phyloP scores from a whole-genome alignment of 75 land plant genomes.

The Cupressus sempervirens region DNA sequence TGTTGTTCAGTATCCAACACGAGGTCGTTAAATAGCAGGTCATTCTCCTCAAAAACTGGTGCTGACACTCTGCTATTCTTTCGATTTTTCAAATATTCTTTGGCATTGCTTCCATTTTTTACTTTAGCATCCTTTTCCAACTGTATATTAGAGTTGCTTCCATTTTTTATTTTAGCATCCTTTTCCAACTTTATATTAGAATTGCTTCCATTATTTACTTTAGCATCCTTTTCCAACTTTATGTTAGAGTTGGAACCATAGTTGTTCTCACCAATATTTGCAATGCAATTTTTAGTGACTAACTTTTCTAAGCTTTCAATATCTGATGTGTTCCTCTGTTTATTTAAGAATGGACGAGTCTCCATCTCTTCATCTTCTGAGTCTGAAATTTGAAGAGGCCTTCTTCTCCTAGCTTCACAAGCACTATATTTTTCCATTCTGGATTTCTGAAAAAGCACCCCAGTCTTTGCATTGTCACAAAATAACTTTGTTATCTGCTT shows the following conservation, averaged over 20 bases:
- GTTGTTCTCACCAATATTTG: not conserved
- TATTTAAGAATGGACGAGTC: not conserved
- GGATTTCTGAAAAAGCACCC: not conserved
- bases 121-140: not conserved
- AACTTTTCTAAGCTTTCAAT: not conserved
- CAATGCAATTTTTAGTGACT: not conserved
- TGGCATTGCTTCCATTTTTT: not conserved
- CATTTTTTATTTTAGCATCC: no score
- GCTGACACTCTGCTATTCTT: not conserved
- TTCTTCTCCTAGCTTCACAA: not conserved
- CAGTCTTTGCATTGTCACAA: not conserved
- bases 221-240: not conserved
- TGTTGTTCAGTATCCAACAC: not conserved
- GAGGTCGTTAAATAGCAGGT: not conserved
- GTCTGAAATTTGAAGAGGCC: not conserved
- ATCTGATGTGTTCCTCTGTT: not conserved
- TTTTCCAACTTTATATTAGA: not conserved
- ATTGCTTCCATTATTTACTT: not conserved
- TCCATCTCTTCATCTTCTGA: not conserved
- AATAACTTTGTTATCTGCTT: not conserved
- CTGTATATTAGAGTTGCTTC: not conserved
- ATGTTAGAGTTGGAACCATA: not conserved
- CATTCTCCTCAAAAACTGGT: slow-evolving; percentile 1
- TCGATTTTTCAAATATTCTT: not conserved
- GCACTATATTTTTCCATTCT: not conserved